phyloP scores from a whole-genome alignment of 176 grass and related monocot genomes.

The Cenchrus purpureus region DNA sequence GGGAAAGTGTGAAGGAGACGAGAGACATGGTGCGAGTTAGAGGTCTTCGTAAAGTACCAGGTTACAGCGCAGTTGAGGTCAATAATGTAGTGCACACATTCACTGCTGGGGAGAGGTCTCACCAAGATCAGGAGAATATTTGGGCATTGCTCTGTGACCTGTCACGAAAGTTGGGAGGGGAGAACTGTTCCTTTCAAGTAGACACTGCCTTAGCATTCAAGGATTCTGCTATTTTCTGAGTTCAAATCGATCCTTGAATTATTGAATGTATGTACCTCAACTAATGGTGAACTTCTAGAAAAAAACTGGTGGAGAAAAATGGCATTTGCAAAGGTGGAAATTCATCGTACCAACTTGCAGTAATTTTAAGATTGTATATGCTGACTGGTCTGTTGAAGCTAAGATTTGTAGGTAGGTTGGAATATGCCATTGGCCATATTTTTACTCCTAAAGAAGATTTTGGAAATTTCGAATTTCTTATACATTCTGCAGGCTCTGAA shows the following conservation, averaged over 20 bases:
- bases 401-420: too few relatives aligned
- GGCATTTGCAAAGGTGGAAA: neutral
- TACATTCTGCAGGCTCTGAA: neutral
- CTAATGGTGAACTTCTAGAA: neutral
- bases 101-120: conserved; percentile 35
- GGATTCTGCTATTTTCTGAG: conserved; percentile 35
- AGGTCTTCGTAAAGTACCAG: conserved; percentile 51
- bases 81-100: conserved; percentile 45
- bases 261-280: neutral
- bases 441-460: too few relatives aligned
- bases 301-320: neutral
- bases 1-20: conserved; percentile 50
- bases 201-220: neutral
- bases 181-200: conserved; percentile 10
- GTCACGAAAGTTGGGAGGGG: conserved; percentile 23
- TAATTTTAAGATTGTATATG: neutral
- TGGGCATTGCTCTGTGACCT: conserved; percentile 32
- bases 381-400: too few relatives aligned
- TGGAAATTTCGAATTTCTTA: neutral
- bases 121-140: conserved; percentile 40
- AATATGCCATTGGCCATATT: too few relatives aligned
- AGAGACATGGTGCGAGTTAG: conserved; percentile 41
- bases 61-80: conserved; percentile 55
- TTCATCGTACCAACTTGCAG: conserved; percentile 1
- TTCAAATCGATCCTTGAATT: conserved; percentile 4